These are phyloP conservation scores for Wallacemonas rigidus DNA, from an alignment of 208 protist species.

Conservation along the genomic window DNA sequence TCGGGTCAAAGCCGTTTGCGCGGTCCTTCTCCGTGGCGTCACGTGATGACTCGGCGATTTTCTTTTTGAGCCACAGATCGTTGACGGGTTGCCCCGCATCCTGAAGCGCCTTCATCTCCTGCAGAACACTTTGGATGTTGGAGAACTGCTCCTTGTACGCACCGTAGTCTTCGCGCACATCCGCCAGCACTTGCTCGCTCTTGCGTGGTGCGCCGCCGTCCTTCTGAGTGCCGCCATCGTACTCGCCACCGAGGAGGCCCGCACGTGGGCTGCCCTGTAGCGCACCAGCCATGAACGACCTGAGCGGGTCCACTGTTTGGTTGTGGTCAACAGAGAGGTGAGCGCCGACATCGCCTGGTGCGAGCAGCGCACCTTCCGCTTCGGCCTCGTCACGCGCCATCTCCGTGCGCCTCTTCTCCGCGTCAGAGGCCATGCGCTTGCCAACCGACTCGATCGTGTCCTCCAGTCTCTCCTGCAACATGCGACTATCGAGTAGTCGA, in stretches of 20 bases:
- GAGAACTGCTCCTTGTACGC: constrained; percentile 77
- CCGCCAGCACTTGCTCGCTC: constrained; percentile 30
- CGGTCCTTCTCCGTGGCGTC: constrained; percentile 46
- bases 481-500: constrained; percentile 62
- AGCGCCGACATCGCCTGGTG: constrained; percentile 11
- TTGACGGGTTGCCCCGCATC: constrained; percentile 74
- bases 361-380: constrained; percentile 23
- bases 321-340: constrained; percentile 13
- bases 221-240: not conserved
- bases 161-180: constrained; percentile 56
- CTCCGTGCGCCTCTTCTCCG: constrained; percentile 23
- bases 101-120: constrained; percentile 78
- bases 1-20: constrained; percentile 71
- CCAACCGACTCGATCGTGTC: constrained; percentile 41
- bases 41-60: constrained; percentile 42
- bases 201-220: not conserved
- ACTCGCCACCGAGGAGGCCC: constrained; percentile 25
- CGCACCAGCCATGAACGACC: constrained; percentile 26
- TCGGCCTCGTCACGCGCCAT: constrained; percentile 21
- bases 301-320: constrained; percentile 16
- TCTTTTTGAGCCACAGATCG: constrained; percentile 80
- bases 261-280: constrained; percentile 14
- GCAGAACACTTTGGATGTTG: constrained; percentile 71
- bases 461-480: constrained; percentile 75
- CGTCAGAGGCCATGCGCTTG: constrained; percentile 27